A percentile compares a stretch with the other conserved stretches of the same genome.
phyloP scores from a whole-genome alignment of 352 stramenopile species.

The Aphanomyces euteiches region DNA sequence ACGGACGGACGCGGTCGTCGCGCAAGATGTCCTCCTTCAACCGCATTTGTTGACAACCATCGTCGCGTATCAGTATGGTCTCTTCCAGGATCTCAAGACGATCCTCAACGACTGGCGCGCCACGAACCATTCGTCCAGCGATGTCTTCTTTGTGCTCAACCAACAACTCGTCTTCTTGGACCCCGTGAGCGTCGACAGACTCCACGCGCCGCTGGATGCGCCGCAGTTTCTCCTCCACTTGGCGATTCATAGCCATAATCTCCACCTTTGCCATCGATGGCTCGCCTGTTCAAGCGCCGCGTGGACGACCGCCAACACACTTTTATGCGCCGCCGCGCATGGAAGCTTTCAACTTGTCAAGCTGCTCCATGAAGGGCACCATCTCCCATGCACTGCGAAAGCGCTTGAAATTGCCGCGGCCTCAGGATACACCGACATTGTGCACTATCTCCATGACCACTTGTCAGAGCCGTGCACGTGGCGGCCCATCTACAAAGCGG shows the following conservation, averaged over 20 bases:
- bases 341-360: constrained; percentile 31
- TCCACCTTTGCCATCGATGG: constrained; percentile 1
- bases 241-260: constrained; percentile 9
- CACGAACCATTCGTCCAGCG: background rate
- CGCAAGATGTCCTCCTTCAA: background rate
- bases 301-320: constrained; percentile 15
- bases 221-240: constrained; percentile 20
- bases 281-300: background rate
- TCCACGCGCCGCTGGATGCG: constrained; percentile 4
- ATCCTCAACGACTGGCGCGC: constrained; percentile 11
- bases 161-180: constrained; percentile 19
- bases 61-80: constrained; percentile 16
- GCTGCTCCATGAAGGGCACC: constrained; percentile 27
- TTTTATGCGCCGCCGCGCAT: constrained; percentile 23
- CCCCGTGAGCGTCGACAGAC: constrained; percentile 21
- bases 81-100: constrained; percentile 19
- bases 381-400: constrained; percentile 27
- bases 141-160: constrained; percentile 21
- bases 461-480: background rate
- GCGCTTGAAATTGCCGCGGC: constrained; percentile 29
- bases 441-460: constrained; percentile 29
- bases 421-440: constrained; percentile 30
- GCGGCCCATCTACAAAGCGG: constrained; percentile 16
- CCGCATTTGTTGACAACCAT: constrained; percentile 11
- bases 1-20: background rate